Conservation (phyloP, 805 yeast genomes). For the Sugiyamaella marilandica region DNA sequence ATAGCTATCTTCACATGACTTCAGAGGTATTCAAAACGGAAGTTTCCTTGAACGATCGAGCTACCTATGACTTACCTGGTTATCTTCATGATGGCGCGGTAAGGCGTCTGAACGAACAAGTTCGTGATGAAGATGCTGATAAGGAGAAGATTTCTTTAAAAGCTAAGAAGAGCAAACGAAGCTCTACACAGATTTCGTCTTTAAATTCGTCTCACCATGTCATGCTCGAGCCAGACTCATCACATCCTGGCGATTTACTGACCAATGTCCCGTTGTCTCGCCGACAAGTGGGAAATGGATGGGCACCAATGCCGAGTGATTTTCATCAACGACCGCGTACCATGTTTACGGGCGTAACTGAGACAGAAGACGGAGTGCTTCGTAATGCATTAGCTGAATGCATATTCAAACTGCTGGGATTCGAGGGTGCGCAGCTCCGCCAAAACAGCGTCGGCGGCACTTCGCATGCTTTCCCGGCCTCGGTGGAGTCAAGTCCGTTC, state of each 20-base stretch:
- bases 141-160: conserved; percentile 21
- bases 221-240: conserved; percentile 31
- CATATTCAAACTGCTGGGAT: conserved; percentile 63
- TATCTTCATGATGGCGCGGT: conserved; percentile 58
- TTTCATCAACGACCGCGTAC: neutral
- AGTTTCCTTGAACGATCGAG: conserved; percentile 50
- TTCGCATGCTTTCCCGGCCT: neutral
- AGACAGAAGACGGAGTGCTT: conserved; percentile 62
- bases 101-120: conserved; percentile 33
- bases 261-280: conserved; percentile 62
- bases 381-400: conserved; percentile 65
- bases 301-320: conserved; percentile 6
- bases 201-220: conserved; percentile 21
- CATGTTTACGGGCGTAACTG: conserved; percentile 55
- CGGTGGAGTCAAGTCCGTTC: conserved; percentile 22
- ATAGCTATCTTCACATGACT: conserved; percentile 79
- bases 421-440: conserved; percentile 36
- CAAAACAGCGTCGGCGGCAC: neutral
- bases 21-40: conserved; percentile 77
- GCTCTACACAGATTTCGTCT: conserved; percentile 7
- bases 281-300: conserved; percentile 10
- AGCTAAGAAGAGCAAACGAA: conserved; percentile 8
- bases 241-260: conserved; percentile 80
- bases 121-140: neutral
- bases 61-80: conserved; percentile 51